phyloP scores from a whole-genome alignment of 441 rosid species.

The Eutrema salsugineum region DNA sequence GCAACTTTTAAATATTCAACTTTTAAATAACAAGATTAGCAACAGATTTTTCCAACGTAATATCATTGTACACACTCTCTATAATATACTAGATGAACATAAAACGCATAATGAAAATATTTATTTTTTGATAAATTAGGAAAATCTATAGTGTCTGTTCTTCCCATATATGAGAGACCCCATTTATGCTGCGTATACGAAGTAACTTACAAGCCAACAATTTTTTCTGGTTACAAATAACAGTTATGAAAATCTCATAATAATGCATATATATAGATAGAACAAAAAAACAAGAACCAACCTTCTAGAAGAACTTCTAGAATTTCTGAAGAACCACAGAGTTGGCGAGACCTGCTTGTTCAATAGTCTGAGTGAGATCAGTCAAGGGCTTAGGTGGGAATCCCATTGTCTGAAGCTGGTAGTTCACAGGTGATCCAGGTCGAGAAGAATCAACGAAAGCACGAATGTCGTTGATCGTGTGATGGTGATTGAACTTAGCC shows the following conservation, averaged over 20 bases:
- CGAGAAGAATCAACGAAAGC: slow-evolving; percentile 68
- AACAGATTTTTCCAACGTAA: no score
- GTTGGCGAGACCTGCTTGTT: slow-evolving; percentile 82
- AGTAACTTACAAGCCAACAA: slow-evolving; percentile 27
- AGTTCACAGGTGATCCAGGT: slow-evolving; percentile 53
- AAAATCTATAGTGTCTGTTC: slow-evolving; percentile 7
- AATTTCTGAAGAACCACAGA: slow-evolving; percentile 85
- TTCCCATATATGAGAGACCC: slow-evolving; percentile 3
- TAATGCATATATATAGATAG: background rate
- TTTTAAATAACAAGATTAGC: no score
- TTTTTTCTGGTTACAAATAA: slow-evolving; percentile 9
- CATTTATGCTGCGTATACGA: slow-evolving; percentile 17
- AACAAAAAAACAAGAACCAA: background rate
- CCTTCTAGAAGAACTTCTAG: slow-evolving; percentile 27
- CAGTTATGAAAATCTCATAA: background rate
- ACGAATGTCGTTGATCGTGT: slow-evolving; percentile 61
- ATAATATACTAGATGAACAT: no score
- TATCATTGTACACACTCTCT: no score
- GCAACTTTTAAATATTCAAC: no score
- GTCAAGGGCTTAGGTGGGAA: slow-evolving; percentile 79
- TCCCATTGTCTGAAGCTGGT: slow-evolving; percentile 89
- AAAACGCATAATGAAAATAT: background rate
- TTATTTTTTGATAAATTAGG: background rate
- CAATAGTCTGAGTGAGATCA: slow-evolving; percentile 61
- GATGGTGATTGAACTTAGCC: slow-evolving; percentile 66